Evolutionary conservation across 1,284 basidiomycete species (phyloP).

Genomic region (Cerioporus squamosus): DNA sequence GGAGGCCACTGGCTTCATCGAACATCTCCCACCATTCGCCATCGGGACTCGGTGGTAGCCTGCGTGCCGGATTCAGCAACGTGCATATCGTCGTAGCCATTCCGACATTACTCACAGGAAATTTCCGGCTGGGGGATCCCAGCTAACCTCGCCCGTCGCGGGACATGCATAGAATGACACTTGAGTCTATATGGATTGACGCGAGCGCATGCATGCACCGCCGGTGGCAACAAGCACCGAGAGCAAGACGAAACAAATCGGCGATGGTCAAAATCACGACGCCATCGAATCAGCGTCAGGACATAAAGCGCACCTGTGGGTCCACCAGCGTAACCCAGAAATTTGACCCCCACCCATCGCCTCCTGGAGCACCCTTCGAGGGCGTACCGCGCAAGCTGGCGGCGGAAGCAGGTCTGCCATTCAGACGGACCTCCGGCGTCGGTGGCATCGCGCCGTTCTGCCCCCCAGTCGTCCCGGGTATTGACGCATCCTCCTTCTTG

Average conservation of each 20-base stretch:
- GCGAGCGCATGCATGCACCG: constrained; percentile 6
- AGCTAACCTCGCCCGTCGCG: constrained; percentile 88
- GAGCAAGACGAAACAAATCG: constrained; percentile 9
- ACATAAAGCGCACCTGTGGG: constrained; percentile 60
- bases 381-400: constrained; percentile 19
- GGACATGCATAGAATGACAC: constrained; percentile 92
- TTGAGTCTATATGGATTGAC: constrained; percentile 73
- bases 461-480: constrained; percentile 4
- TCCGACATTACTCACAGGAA: constrained; percentile 69
- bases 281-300: constrained; percentile 13
- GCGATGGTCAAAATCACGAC: constrained; percentile 10
- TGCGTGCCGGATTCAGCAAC: constrained; percentile 32
- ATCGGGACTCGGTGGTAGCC: constrained; percentile 80
- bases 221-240: constrained; percentile 12
- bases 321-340: constrained; percentile 87
- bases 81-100: constrained; percentile 2
- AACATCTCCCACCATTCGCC: constrained; percentile 97
- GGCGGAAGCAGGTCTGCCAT: constrained; percentile 27
- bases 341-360: constrained; percentile 73
- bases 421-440: constrained; percentile 28
- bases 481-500: neutral
- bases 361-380: constrained; percentile 12
- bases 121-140: constrained; percentile 90
- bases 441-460: constrained; percentile 19
- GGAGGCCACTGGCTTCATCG: constrained; percentile 79